Evolutionary conservation across 208 protist genomes (phyloP).

Genomic region (Chromosphaera perkinsii): DNA sequence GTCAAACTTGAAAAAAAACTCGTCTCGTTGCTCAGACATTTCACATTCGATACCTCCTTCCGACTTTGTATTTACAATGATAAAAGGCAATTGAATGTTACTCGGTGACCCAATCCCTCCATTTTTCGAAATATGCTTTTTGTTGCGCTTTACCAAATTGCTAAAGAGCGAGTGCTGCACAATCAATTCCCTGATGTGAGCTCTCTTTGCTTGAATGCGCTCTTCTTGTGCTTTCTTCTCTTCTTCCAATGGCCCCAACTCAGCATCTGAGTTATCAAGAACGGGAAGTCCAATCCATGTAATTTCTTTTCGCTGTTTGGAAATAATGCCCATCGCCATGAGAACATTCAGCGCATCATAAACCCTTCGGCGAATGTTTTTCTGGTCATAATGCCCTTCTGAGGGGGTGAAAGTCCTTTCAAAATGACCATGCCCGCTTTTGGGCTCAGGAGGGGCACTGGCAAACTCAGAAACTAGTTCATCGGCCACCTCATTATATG

Average conservation of each 20-base stretch:
- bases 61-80: slow-evolving; percentile 61
- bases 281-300: slow-evolving; percentile 51
- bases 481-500: slow-evolving; percentile 68
- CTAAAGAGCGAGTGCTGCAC: slow-evolving; percentile 12
- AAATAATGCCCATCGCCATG: slow-evolving; percentile 72
- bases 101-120: background rate
- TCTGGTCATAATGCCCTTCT: slow-evolving; percentile 53
- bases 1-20: slow-evolving; percentile 69
- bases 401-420: background rate
- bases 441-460: background rate
- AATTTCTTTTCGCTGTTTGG: slow-evolving; percentile 70
- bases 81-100: slow-evolving; percentile 58
- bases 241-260: slow-evolving; percentile 4
- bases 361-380: slow-evolving; percentile 71
- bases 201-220: slow-evolving; percentile 35
- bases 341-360: slow-evolving; percentile 78
- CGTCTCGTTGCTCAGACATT: slow-evolving; percentile 48
- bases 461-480: slow-evolving; percentile 58
- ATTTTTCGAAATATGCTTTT: background rate
- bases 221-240: slow-evolving; percentile 22
- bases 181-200: slow-evolving; percentile 46
- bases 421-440: slow-evolving; percentile 13
- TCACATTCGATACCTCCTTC: slow-evolving; percentile 67
- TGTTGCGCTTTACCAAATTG: background rate
- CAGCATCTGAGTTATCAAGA: background rate